A percentile compares a stretch with the other conserved stretches of the same genome.
Evolutionary conservation across 495 filamentous ascomycete genomes (phyloP).

Genomic region (Trichodelitschia bisporula): DNA sequence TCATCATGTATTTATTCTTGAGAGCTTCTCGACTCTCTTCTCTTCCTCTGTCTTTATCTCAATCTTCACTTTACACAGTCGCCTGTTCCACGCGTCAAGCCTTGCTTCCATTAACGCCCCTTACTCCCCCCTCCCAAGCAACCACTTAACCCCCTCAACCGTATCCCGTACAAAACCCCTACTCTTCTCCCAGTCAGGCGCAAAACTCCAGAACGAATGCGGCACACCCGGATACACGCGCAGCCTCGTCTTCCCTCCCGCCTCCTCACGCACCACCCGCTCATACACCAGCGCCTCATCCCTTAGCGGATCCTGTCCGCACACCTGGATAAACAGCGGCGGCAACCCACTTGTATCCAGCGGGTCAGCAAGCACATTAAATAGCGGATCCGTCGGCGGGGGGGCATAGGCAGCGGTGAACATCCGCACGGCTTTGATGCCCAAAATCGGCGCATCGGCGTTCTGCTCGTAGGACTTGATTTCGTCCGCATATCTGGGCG

Average conservation of each 20-base stretch:
- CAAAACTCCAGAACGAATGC: conserved; percentile 17
- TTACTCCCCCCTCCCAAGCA: no score
- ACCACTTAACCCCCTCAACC: conserved; percentile 9
- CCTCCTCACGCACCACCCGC: conserved; percentile 11
- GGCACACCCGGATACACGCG: conserved; percentile 21
- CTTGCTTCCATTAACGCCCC: no score
- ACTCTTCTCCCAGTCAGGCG: no score
- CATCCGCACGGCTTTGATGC: conserved; percentile 1
- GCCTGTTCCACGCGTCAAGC: no score
- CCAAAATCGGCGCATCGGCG: conserved; percentile 2
- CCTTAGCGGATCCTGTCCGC: conserved; percentile 16
- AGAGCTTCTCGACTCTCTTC: no score
- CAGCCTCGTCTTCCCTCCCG: conserved; percentile 16
- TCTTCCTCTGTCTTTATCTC: no score
- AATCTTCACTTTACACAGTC: no score
- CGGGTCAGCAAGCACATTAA: conserved; percentile 3
- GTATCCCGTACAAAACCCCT: conserved; percentile 7
- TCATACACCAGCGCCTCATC: conserved; percentile 20
- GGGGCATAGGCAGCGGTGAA: conserved; percentile 1
- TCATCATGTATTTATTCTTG: no score
- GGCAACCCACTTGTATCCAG: conserved; percentile 2
- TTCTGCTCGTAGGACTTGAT: conserved; percentile 5
- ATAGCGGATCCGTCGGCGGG: conserved; percentile 3
- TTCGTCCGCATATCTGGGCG: no score
- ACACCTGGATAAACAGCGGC: conserved; percentile 11